Conservation (phyloP, 345 rosid genomes). For the Eucalyptus sp. region DNA sequence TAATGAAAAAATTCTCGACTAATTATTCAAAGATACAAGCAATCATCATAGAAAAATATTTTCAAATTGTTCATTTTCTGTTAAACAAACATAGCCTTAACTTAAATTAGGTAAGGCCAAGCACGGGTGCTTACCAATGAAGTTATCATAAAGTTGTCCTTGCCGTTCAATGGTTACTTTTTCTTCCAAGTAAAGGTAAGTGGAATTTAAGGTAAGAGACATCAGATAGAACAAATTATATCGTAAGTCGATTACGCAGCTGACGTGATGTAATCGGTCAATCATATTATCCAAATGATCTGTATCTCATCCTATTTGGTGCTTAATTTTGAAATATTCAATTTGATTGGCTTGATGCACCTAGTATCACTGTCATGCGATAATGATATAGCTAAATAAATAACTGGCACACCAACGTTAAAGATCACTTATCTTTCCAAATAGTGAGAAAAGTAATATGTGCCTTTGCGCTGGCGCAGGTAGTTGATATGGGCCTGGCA, state of each 20-base stretch:
- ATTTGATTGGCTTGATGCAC: background rate
- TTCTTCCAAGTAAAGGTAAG: background rate
- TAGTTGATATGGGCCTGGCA: background rate
- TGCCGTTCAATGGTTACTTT: background rate
- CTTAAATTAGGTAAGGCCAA: background rate
- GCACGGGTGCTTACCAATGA: background rate
- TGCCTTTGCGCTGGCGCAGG: background rate
- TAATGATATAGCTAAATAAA: background rate
- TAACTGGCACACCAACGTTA: background rate
- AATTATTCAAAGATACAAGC: no score
- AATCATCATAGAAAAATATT: background rate
- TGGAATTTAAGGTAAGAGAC: background rate
- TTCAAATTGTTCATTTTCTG: no score
- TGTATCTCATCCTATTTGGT: background rate
- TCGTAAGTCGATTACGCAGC: background rate
- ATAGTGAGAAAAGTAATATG: background rate
- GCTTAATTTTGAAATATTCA: background rate
- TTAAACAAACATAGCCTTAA: background rate
- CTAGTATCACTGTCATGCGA: background rate
- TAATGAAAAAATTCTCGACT: no score
- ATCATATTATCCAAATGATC: background rate
- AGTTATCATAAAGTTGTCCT: background rate
- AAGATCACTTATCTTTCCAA: background rate
- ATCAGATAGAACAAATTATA: background rate
- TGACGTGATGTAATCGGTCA: background rate